phyloP scores from a whole-genome alignment of 352 stramenopile genomes.

The Phytopythium ostracodes region DNA sequence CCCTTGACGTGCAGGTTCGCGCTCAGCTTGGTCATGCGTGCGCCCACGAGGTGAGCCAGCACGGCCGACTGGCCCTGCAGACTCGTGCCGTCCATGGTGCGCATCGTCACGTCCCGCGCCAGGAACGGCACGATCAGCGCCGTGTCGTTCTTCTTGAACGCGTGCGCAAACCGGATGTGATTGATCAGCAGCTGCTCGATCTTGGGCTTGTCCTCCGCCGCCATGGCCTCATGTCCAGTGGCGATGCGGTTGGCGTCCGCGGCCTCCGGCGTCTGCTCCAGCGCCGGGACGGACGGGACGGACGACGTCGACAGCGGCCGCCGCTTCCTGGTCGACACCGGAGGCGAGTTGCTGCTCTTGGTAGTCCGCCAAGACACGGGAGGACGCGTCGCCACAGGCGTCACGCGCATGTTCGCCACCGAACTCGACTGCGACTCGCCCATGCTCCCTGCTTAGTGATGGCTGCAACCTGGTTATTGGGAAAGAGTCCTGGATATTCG shows the following conservation, averaged over 20 bases:
- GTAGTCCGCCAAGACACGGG: background rate
- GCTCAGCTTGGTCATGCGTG: constrained; percentile 68
- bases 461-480: background rate
- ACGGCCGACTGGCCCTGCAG: constrained; percentile 57
- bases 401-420: background rate
- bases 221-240: background rate
- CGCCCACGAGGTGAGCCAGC: constrained; percentile 63
- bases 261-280: background rate
- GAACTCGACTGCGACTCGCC: background rate
- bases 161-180: constrained; percentile 59
- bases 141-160: constrained; percentile 74
- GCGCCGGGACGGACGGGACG: background rate
- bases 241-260: too few species aligned
- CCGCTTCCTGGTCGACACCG: background rate
- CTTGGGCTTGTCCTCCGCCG: constrained; percentile 1
- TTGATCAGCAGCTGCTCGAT: constrained; percentile 50
- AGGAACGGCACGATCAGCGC: constrained; percentile 63
- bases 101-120: constrained; percentile 48
- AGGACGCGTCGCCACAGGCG: too few species aligned
- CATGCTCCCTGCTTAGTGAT: background rate
- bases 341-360: too few species aligned
- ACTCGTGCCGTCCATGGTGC: constrained; percentile 36
- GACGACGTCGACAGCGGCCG: background rate
- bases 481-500: background rate
- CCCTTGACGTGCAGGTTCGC: constrained; percentile 61